Conservation (phyloP, 805 yeast species). For the Kregervanrija delftensis region DNA sequence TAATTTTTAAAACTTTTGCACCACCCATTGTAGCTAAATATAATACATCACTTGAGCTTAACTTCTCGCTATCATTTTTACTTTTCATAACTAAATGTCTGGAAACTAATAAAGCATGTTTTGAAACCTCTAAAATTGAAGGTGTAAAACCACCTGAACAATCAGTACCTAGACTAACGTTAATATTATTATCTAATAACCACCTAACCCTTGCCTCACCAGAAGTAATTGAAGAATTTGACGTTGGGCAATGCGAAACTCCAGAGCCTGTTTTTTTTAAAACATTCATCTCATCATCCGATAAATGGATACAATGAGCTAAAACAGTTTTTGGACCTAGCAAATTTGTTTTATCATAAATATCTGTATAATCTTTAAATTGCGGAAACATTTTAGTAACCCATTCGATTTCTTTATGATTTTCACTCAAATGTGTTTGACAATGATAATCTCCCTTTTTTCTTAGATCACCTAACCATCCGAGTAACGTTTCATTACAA, state of each 20-base stretch:
- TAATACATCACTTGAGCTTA: slow-evolving; percentile 64
- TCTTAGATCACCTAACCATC: slow-evolving; percentile 56
- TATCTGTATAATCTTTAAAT: slow-evolving; percentile 61
- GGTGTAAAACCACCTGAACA: slow-evolving; percentile 73
- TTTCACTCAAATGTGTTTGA: slow-evolving; percentile 92
- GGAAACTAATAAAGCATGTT: slow-evolving; percentile 67
- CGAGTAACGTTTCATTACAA: slow-evolving; percentile 59
- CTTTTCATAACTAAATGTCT: slow-evolving; percentile 60
- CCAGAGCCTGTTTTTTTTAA: slow-evolving; percentile 55
- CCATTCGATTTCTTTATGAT: slow-evolving; percentile 64
- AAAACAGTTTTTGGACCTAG: slow-evolving; percentile 62
- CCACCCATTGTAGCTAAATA: slow-evolving; percentile 88
- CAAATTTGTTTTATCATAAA: slow-evolving; percentile 60
- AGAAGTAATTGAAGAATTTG: slow-evolving; percentile 79
- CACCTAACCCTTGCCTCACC: slow-evolving; percentile 84
- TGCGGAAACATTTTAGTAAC: slow-evolving; percentile 71
- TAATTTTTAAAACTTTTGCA: slow-evolving; percentile 64
- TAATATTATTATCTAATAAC: slow-evolving; percentile 56
- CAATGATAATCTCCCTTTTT: slow-evolving; percentile 47
- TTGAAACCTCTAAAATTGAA: slow-evolving; percentile 55
- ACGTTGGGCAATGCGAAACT: slow-evolving; percentile 88
- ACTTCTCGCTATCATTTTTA: slow-evolving; percentile 36
- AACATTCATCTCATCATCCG: slow-evolving; percentile 54
- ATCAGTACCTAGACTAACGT: slow-evolving; percentile 79
- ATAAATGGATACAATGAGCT: slow-evolving; percentile 84